Evolutionary conservation across 2,329 filamentous ascomycete species (phyloP).

Genomic region (Pseudogymnoascus sp.): DNA sequence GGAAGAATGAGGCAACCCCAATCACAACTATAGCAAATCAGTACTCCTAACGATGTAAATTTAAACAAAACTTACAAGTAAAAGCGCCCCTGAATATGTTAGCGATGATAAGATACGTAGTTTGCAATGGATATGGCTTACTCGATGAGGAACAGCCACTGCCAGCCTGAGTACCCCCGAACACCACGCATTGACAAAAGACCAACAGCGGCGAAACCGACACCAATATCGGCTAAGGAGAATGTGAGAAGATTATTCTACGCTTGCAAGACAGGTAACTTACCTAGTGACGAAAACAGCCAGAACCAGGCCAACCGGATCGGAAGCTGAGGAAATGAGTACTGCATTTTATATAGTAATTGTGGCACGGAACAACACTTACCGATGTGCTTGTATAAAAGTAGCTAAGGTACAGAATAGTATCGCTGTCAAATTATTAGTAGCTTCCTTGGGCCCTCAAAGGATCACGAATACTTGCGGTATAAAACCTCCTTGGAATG

Average conservation of each 20-base stretch:
- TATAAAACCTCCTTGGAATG: background rate
- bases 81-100: background rate
- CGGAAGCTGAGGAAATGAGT: slow-evolving; percentile 23
- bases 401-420: background rate
- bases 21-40: slow-evolving; percentile 11
- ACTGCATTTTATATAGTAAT: background rate
- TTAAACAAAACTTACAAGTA: background rate
- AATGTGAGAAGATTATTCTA: background rate
- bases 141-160: slow-evolving; percentile 2
- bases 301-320: background rate
- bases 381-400: background rate
- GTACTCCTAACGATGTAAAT: background rate
- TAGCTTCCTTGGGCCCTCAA: background rate
- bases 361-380: background rate
- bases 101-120: background rate
- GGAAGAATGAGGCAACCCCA: slow-evolving; percentile 14
- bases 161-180: slow-evolving; percentile 8
- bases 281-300: background rate
- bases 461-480: background rate
- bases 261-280: background rate
- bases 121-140: background rate
- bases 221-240: background rate
- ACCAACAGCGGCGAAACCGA: slow-evolving; percentile 41
- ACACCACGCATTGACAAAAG: background rate
- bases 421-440: background rate